Conservation (phyloP, 208 protist genomes). For the Porcisia hertigi region DNA sequence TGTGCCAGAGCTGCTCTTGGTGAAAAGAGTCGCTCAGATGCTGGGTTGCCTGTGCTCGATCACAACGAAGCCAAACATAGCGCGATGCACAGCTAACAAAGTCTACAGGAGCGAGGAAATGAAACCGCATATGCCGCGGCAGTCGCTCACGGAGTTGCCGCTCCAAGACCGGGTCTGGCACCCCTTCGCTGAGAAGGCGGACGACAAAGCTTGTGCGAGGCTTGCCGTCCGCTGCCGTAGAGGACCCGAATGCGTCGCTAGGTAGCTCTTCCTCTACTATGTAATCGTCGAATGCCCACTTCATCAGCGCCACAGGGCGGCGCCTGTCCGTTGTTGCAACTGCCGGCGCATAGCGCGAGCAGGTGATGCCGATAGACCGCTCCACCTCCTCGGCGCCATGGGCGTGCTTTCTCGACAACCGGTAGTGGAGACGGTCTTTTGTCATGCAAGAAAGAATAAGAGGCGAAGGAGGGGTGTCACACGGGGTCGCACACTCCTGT, state of each 20-base stretch:
- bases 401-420: slow-evolving; percentile 46
- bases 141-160: slow-evolving; percentile 29
- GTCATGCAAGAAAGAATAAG: slow-evolving; percentile 40
- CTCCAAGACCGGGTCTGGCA: slow-evolving; percentile 53
- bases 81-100: slow-evolving; percentile 55
- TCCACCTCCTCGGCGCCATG: slow-evolving; percentile 52
- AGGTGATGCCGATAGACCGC: slow-evolving; percentile 70
- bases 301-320: slow-evolving; percentile 68
- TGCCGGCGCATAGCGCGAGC: not conserved
- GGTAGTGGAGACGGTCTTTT: slow-evolving; percentile 70
- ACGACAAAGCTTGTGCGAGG: slow-evolving; percentile 39
- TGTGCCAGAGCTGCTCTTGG: slow-evolving; percentile 27
- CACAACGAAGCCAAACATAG: slow-evolving; percentile 54
- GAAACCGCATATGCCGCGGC: slow-evolving; percentile 29
- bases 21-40: slow-evolving; percentile 17
- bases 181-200: slow-evolving; percentile 63
- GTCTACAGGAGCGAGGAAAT: slow-evolving; percentile 77
- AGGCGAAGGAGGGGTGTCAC: not conserved
- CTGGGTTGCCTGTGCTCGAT: not conserved
- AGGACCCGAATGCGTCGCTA: slow-evolving; percentile 9
- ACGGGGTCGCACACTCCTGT: not conserved
- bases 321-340: not conserved
- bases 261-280: slow-evolving; percentile 71
- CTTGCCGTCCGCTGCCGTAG: not conserved
- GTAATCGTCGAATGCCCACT: slow-evolving; percentile 89